Conservation (phyloP, 208 protist species). For the Strigomonas culicis region DNA sequence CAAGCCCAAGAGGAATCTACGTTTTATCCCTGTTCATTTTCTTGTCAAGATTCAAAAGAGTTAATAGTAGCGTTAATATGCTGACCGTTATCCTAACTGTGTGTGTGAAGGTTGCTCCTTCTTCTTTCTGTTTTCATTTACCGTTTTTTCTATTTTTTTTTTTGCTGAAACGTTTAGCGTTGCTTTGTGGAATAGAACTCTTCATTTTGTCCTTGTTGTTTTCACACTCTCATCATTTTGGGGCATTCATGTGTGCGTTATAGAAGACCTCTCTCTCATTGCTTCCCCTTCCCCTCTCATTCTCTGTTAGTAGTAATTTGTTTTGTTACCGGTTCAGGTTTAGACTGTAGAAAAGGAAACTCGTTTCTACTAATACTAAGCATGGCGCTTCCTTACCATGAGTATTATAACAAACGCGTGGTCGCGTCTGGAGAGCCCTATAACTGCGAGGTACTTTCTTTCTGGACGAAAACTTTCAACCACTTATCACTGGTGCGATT, state of each 20-base stretch:
- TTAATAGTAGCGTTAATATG: background rate
- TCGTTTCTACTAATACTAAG: background rate
- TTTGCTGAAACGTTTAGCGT: background rate
- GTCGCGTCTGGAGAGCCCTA: constrained; percentile 15
- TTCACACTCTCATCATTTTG: background rate
- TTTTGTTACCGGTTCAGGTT: constrained; percentile 4
- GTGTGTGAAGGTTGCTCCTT: background rate
- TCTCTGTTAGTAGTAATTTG: constrained; percentile 13
- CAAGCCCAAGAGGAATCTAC: background rate
- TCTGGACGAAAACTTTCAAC: constrained; percentile 47
- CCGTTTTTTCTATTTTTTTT: constrained; percentile 2
- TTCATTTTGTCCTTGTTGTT: background rate
- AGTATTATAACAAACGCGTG: constrained; percentile 19
- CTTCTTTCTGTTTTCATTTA: background rate
- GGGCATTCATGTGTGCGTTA: background rate
- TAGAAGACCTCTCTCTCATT: background rate
- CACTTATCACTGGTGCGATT: constrained; percentile 39
- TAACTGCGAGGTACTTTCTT: constrained; percentile 23
- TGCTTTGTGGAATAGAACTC: background rate
- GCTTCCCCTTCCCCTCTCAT: background rate
- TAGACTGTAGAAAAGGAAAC: background rate
- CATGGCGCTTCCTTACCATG: constrained; percentile 19
- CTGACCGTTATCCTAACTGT: no score
- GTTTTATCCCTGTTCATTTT: constrained; percentile 8
- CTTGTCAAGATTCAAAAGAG: background rate